phyloP scores from a whole-genome alignment of 768 basidiomycete species.

The Tremella yokohamensis region DNA sequence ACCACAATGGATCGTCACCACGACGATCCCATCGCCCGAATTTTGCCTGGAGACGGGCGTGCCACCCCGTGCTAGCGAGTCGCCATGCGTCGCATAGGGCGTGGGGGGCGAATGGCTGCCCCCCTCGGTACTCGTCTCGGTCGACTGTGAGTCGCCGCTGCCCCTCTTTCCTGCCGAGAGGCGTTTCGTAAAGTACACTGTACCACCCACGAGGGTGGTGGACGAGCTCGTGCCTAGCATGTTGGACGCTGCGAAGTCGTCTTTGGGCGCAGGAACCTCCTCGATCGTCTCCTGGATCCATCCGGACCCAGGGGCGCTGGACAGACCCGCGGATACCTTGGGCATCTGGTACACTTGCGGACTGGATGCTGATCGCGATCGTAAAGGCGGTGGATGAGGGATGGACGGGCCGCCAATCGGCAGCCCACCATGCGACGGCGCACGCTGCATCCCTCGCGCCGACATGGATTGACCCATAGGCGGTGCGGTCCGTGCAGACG shows the following conservation, averaged over 20 bases:
- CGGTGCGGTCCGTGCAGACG: neutral
- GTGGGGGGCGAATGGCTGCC: constrained; percentile 55
- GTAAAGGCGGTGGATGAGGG: constrained; percentile 42
- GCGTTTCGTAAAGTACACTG: constrained; percentile 36
- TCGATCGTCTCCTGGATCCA: constrained; percentile 10
- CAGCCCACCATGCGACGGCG: constrained; percentile 32
- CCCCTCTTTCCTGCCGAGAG: constrained; percentile 41
- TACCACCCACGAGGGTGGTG: constrained; percentile 34
- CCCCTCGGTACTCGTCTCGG: constrained; percentile 61
- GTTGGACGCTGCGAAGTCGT: neutral
- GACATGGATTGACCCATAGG: constrained; percentile 16
- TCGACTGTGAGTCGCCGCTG: constrained; percentile 38
- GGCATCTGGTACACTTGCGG: constrained; percentile 53
- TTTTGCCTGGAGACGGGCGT: constrained; percentile 1
- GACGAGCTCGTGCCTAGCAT: constrained; percentile 18
- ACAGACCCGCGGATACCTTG: constrained; percentile 8
- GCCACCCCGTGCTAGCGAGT: neutral
- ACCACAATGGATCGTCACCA: constrained; percentile 4
- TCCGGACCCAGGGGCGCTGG: constrained; percentile 3
- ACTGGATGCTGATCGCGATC: constrained; percentile 52
- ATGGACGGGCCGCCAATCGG: constrained; percentile 11
- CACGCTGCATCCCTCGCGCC: constrained; percentile 32
- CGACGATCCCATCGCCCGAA: neutral
- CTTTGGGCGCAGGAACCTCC: constrained; percentile 6
- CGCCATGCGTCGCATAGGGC: constrained; percentile 49